Base-by-base conservation (phyloP, 106 monocot species). In the Ottelia alismoides region DNA sequence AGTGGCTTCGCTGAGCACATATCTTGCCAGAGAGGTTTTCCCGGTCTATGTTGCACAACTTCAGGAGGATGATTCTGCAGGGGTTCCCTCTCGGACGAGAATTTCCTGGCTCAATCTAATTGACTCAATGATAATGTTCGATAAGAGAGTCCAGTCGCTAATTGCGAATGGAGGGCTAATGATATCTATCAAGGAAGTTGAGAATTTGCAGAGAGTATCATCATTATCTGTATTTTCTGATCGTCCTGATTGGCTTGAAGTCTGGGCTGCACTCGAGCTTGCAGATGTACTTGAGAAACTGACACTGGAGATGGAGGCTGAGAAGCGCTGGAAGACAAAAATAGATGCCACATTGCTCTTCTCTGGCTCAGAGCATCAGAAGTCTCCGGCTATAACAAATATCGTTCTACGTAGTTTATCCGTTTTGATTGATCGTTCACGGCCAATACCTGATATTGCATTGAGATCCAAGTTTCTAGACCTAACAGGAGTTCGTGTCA, bases 91-190 rank as follows among this genome's bases (percentile, higher is more conserved):
- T 22, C 65, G 58, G 45, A 71, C 71, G 27, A 79, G 72, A 59
- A 55, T 66, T 20, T 68, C 75, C 29, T 96, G 78, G 81, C 85
- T 96, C 49, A 71, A 76, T 30, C 76, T 96, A 17, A 60, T 96
- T 53, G 96, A 96, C 31, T 57, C 78, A 45, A 89, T 89, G 89
- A 89, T 96, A 66, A 64, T 72, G 65, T 96, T 96, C 67, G 94
- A 94, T 62, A 84, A 88, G 61, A 53, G 84, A 71, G 84, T 67
- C 17, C 75, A 74, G 31, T 63, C 76, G 11, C 53, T 89, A 25
- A 74, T 89, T 11, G 57, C 66, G 31, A 76, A 72, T 68, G 57
- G 85, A 20, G 84, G 96, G 19, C 52, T 96, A 20, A 49, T 66
- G 25, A 62, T 85, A 24, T 71, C 78, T 11, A 30, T 78, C 20